Percentiles rank a stretch among this genome's conserved stretches.
Conservation (phyloP, 2,329 filamentous ascomycete genomes). For the Scorias spongiosa region DNA sequence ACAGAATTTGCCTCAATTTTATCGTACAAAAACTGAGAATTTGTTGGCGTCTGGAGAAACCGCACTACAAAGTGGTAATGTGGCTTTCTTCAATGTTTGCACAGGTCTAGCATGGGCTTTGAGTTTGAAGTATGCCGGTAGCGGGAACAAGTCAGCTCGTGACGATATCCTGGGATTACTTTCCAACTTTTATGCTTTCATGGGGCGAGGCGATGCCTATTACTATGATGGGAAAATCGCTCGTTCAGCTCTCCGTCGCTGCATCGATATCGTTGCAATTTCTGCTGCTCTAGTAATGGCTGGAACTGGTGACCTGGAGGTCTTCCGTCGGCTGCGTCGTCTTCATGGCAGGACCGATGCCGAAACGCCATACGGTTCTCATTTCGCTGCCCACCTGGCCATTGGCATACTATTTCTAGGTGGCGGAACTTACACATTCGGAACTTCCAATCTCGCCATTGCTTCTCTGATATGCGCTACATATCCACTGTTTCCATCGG, state of each 20-base stretch:
- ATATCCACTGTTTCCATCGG: slow-evolving; percentile 81
- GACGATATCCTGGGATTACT: slow-evolving; percentile 74
- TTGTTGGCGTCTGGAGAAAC: slow-evolving; percentile 35
- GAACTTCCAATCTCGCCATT: slow-evolving; percentile 73
- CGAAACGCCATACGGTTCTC: slow-evolving; percentile 81
- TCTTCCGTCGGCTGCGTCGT: slow-evolving; percentile 71
- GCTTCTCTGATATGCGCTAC: slow-evolving; percentile 79
- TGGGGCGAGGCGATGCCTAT: slow-evolving; percentile 13
- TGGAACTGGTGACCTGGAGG: slow-evolving; percentile 74
- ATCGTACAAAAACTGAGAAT: slow-evolving; percentile 39
- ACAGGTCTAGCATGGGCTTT: slow-evolving; percentile 69
- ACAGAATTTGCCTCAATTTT: slow-evolving; percentile 54
- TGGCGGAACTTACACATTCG: slow-evolving; percentile 82
- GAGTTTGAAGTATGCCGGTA: slow-evolving; percentile 32
- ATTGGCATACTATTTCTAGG: slow-evolving; percentile 83
- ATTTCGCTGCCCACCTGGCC: slow-evolving; percentile 82
- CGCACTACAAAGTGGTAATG: slow-evolving; percentile 32
- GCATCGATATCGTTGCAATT: slow-evolving; percentile 74
- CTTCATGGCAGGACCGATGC: slow-evolving; percentile 75
- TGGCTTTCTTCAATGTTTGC: slow-evolving; percentile 86
- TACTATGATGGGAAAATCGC: slow-evolving; percentile 75
- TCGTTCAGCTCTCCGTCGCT: slow-evolving; percentile 71
- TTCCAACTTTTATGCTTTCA: slow-evolving; percentile 32
- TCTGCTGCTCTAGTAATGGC: slow-evolving; percentile 85
- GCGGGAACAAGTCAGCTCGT: slow-evolving; percentile 48